Conservation (phyloP, 2,329 filamentous ascomycete species). For the Colletotrichum siamense region DNA sequence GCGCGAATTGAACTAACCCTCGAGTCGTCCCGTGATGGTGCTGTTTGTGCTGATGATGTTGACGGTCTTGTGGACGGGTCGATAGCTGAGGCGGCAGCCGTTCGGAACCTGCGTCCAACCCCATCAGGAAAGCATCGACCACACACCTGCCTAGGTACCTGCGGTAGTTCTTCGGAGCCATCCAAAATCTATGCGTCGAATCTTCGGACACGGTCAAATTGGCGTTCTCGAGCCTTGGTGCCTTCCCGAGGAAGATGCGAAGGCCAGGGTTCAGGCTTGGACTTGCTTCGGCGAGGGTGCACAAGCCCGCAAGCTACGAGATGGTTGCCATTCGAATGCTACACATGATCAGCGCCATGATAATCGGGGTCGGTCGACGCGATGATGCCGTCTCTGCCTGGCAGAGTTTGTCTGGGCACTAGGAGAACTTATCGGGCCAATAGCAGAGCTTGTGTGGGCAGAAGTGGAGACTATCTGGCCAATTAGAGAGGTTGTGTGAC, state of each 20-base stretch:
- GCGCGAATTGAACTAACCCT: background rate
- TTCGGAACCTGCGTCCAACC: background rate
- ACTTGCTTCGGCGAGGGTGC: background rate
- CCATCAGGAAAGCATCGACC: background rate
- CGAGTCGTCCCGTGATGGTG: background rate
- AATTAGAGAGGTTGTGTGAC: too few species aligned
- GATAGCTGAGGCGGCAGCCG: background rate
- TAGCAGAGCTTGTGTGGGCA: too few species aligned
- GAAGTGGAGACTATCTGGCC: too few species aligned
- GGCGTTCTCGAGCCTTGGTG: background rate
- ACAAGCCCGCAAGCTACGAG: background rate
- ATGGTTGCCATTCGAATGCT: background rate
- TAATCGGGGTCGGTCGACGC: background rate
- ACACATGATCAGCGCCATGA: background rate
- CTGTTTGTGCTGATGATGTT: background rate
- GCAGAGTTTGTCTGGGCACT: too few species aligned
- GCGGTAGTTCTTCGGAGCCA: background rate
- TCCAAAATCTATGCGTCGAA: background rate
- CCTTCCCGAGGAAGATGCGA: background rate
- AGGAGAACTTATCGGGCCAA: too few species aligned
- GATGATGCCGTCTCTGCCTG: background rate
- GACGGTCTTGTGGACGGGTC: background rate
- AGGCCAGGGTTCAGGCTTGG: background rate
- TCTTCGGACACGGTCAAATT: background rate
- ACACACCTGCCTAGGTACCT: background rate